Base-by-base conservation (phyloP, 768 basidiomycete genomes). In the Termitomyces sp. region DNA sequence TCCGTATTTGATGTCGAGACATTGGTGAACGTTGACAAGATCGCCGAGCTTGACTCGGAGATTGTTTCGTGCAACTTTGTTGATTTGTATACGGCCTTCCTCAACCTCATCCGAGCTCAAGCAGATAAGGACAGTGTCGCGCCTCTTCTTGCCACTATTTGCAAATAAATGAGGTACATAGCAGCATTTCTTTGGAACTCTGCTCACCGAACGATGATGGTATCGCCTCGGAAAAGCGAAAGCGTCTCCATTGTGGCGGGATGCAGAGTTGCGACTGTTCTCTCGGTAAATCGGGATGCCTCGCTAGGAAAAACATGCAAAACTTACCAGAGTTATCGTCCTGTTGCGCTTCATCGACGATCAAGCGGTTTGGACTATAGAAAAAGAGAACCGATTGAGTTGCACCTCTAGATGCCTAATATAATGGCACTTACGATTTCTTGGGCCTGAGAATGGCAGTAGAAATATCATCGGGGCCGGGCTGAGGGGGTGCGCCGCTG, bases 31-130 rank as follows among this genome's bases (percentile, higher is more conserved):
- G 58, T 91, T 91, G 68, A 94, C 94, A 52, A 98, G 81, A 71
- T 99, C 97, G 40, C 91, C 96, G 40, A 98, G 86, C 77, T 98
- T 98, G 63, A 98, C 93, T 52, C 96, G 91, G 44, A 98, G 75
- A 75, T 99, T 98, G 77, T 98, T 96, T 54, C 97, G 92, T n/a
- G 97, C 97, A 33, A 99, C 97, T 73, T 98, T 98, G 86, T 99
- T 99, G 75, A 99, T 77, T 65, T 97, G 95, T 59, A 99, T 95
- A 69, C 92, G 91, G 54, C 97, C 96, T 73, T 98, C 97, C 64
- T 98, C 97, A 57, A 98, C 92, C 58, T 96, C 93, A 65, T 98
- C 97, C 38, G 90, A 91, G 66, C 89, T 90, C 66, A 99, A 73
- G 66, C 94, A 97, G 69, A 98, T 98, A 58, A 99, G 86, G 40